Conservation (phyloP, 2,329 filamentous ascomycete genomes). For the Cryphonectria radicalis region DNA sequence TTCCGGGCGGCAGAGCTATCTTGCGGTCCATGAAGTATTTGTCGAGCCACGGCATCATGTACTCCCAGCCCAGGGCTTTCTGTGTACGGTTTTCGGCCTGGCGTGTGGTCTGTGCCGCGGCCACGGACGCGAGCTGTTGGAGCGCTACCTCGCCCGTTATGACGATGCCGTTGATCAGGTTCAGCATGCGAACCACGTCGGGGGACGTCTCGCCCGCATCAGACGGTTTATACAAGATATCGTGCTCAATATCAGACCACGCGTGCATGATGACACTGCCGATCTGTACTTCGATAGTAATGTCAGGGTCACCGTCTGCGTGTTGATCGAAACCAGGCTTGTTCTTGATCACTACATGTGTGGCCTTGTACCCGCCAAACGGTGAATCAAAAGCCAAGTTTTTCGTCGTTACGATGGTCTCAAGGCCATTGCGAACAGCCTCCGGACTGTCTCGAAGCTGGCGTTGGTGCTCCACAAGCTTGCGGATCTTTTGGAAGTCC, state of each 20-base stretch:
- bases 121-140: neutral
- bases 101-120: neutral
- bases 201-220: neutral
- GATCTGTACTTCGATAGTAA: neutral
- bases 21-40: neutral
- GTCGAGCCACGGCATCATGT: neutral
- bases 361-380: neutral
- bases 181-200: neutral
- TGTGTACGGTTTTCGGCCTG: neutral
- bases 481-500: neutral
- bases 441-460: neutral
- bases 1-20: neutral
- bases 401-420: neutral
- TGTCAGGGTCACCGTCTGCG: neutral
- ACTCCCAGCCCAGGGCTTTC: neutral
- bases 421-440: neutral
- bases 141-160: neutral
- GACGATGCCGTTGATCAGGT: neutral
- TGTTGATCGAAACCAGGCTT: neutral
- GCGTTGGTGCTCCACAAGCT: neutral
- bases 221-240: neutral
- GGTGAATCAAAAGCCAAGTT: neutral
- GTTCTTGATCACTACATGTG: neutral
- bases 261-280: neutral
- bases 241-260: neutral